Evolutionary conservation across 257 asterid genomes (phyloP), one percentile per base, ranked within the genome.

Genomic region (Penstemon eatonii): DNA sequence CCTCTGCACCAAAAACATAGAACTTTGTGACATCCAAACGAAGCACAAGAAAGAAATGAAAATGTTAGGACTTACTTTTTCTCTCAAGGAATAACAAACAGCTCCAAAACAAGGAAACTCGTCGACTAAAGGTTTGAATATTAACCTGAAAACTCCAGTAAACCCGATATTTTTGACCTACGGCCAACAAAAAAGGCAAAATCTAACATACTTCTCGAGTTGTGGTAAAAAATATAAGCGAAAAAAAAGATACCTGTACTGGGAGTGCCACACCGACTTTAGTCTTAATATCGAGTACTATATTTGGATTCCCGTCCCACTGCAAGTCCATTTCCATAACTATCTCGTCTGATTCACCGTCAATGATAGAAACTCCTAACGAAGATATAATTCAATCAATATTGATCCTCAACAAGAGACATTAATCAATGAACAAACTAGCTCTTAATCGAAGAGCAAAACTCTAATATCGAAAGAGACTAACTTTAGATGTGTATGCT

Each of bases 21-120:
- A 63, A 12, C 13, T n/a, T 6, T 6, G 19, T 56, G 33, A 45
- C 15, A 8, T 3, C 7, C 10, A 12, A 38, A 58, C 39, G 44
- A 9, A 15, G 63, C 2, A 42, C 25, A 25, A 25, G 33, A 25
- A 47, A 15, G 62, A 58, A 56, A 44, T 10, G 3, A 56, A 8
- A 46, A 25, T 25, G 1, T 56, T 25, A 7, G 45, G 33, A 67
- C 76, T 75, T 66, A 75, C 99, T 86, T 91, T 91, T 65, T 94
- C 81, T 80, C 96, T 79, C 73, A 94, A 81, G 42, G 99, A 94
- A 71, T 79, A 94, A 68, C 85, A 79, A 56, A 91, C 81, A 54
- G 96, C 97, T 78, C 96, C 96, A 69, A 94, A 91, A 79, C 97
- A 94, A 45, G 99, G 99, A 49, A 94, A 77, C 72, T 91, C 99